Base-by-base conservation (phyloP, 1,284 basidiomycete species). In the Microbotryomycetes sp. region DNA sequence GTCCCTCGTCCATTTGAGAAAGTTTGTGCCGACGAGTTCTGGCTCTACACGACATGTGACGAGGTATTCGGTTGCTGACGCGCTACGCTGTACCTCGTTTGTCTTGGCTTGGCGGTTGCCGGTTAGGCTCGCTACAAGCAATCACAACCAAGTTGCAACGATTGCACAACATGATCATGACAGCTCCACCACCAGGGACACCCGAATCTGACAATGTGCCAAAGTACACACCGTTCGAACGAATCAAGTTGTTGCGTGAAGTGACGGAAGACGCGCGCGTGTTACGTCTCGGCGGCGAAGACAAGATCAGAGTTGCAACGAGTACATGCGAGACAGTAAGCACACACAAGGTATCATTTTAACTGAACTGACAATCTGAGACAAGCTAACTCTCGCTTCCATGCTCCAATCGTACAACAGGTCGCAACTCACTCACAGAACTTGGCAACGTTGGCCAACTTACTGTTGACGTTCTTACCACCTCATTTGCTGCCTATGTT, bases 281-380 rank as follows among this genome's bases (percentile, higher is more conserved):
- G 53, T 89, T 97, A 79, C 92, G 92, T 76, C 84, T 93, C 62
- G 96, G 96, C 46, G 91, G 89, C 49, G 96, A 98, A 76, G 94
- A 99, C 84, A 98, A 98, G 81, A 97, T 98, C 75, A 84, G 93
- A 72, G 92, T 97, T 62, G 92, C 92, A 12, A 91, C 88, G 69
- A 88, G 88, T 70, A 93, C 93, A 12, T 91, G 92, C 58, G 94
- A 99, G 78, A 89, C 80, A 16, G 81, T 83, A 67, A 70, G 56
- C 23, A 0, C 1, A 29, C 1, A 1, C 1, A 14, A 5, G 1
- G 6, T 22, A 19, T 3, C 4, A 32, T 3, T 3, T 25, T 26
- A 28, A 22, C n/a, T 36, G 12, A n/a, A 23, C 26, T 19, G 30
- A 7, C 7, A n/a, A 9, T 25, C 22, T 16, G 9, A 29, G 51